These are phyloP conservation scores for Lasiodiplodia theobromae DNA, from an alignment of 2,329 filamentous ascomycete species.

Conservation along the genomic window DNA sequence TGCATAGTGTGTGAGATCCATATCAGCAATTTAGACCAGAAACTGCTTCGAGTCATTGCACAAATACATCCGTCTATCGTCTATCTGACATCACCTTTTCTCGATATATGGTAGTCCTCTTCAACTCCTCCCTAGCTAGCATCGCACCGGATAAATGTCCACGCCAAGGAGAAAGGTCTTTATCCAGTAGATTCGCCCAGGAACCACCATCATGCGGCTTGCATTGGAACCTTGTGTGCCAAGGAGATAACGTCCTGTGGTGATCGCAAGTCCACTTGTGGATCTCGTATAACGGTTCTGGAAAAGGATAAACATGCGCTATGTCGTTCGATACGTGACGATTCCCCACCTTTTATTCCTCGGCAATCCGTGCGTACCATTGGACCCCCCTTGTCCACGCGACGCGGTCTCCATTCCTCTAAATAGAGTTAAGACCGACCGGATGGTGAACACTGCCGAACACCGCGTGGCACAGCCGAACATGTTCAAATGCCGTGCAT, in stretches of 20 bases:
- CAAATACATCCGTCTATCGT: too few relatives aligned
- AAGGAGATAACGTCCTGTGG: neutral
- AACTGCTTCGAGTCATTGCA: too few relatives aligned
- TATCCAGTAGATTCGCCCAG: neutral
- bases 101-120: neutral
- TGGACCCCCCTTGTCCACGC: neutral
- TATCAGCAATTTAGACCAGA: too few relatives aligned
- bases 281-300: conserved; percentile 1
- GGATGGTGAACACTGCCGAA: neutral
- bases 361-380: conserved; percentile 3
- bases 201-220: neutral
- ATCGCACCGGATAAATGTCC: neutral
- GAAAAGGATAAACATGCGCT: neutral
- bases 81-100: neutral
- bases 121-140: neutral
- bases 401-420: neutral
- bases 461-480: neutral
- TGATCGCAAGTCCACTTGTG: neutral
- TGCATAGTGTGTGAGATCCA: too few relatives aligned
- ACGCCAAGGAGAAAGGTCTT: neutral
- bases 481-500: neutral
- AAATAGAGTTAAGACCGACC: neutral
- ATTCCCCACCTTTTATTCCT: neutral
- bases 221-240: neutral
- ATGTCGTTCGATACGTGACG: too few relatives aligned